Evolutionary conservation across 768 basidiomycete genomes (phyloP).

Genomic region (Leucogyrophana mollusca): DNA sequence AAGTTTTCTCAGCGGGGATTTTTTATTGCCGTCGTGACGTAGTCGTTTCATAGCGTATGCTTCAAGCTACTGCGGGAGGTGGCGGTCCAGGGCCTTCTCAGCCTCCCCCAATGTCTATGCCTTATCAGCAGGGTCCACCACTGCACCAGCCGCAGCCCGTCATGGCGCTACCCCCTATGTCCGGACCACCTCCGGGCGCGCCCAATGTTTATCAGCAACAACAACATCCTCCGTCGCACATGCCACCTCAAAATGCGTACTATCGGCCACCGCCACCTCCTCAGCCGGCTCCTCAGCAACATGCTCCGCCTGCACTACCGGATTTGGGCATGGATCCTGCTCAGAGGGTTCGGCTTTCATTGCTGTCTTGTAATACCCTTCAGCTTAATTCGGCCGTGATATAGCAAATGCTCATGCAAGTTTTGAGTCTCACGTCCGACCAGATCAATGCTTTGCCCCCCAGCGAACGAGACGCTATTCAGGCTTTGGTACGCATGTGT

Average conservation of each 20-base stretch:
- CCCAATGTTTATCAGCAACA: slow-evolving; percentile 30
- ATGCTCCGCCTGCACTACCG: slow-evolving; percentile 35
- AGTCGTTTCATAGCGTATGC: slow-evolving; percentile 43
- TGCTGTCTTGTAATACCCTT: slow-evolving; percentile 13
- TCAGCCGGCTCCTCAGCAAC: slow-evolving; percentile 27
- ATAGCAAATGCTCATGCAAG: slow-evolving; percentile 84
- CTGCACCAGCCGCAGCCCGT: slow-evolving; percentile 32
- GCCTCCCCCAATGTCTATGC: slow-evolving; percentile 31
- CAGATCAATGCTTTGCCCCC: slow-evolving; percentile 83
- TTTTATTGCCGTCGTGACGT: too few species aligned
- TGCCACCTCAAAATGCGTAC: slow-evolving; percentile 29
- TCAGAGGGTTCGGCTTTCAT: slow-evolving; percentile 41
- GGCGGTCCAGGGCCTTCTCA: slow-evolving; percentile 26
- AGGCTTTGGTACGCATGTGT: slow-evolving; percentile 63
- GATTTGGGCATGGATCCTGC: slow-evolving; percentile 42
- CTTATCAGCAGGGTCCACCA: slow-evolving; percentile 28
- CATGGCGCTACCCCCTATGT: slow-evolving; percentile 29
- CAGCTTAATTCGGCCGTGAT: slow-evolving; percentile 15
- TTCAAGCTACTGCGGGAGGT: slow-evolving; percentile 40
- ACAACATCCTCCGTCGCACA: slow-evolving; percentile 24
- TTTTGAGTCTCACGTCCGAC: slow-evolving; percentile 75
- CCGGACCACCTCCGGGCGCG: slow-evolving; percentile 23
- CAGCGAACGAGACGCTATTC: slow-evolving; percentile 73
- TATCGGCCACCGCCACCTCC: slow-evolving; percentile 30
- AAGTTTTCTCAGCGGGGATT: too few species aligned